Base-by-base conservation (phyloP, 306 rosid species). In the Gastrolobium bilobum region DNA sequence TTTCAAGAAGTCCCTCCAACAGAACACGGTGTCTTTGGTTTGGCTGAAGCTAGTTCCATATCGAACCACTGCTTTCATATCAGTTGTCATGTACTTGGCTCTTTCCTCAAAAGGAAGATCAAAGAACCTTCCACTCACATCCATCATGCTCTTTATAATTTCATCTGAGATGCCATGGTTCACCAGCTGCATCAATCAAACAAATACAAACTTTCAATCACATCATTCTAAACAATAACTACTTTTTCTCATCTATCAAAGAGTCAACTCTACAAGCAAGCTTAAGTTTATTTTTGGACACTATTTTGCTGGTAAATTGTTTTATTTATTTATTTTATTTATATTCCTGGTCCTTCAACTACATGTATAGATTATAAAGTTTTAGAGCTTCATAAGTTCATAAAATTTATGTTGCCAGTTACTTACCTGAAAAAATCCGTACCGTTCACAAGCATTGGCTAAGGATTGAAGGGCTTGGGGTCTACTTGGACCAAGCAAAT, bases 1-100 rank as follows among this genome's bases (percentile, higher is more conserved):
- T 87, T 94, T 94, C 89, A 94, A 63, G 86, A 94, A 94, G 82
- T 94, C 98, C 42, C 98, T 92, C 98, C 98, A 94, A 42, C 86
- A 89, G 51, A 90, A 90, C 63, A 94, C 97, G 0, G 37, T 66
- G 78, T 94, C 98, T 52, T 82, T 89, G 68, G 34, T 88, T 80
- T 89, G 94, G 81, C 88, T 94, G 82, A 87, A 92, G 79, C 98
- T 94, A 0, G 98, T 92, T n/a, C 98, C 98, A 39, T 86, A 94
- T 7, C 98, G 73, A 11, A 94, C 97, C 0, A 89, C 86, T 0
- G 94, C 85, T 8, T 70, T 53, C 90, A 94, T 82, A 47, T 94
- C 92, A 3, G 78, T 73, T 13, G 92, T 87, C 93, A 94, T 92
- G 87, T 88, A 89, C 80, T 87, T 94, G 0, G 84, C 87, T 84